Percentiles rank a stretch among this genome's conserved stretches.
phyloP scores from a whole-genome alignment of 2,329 filamentous ascomycete genomes.

The Penicillium hordei region DNA sequence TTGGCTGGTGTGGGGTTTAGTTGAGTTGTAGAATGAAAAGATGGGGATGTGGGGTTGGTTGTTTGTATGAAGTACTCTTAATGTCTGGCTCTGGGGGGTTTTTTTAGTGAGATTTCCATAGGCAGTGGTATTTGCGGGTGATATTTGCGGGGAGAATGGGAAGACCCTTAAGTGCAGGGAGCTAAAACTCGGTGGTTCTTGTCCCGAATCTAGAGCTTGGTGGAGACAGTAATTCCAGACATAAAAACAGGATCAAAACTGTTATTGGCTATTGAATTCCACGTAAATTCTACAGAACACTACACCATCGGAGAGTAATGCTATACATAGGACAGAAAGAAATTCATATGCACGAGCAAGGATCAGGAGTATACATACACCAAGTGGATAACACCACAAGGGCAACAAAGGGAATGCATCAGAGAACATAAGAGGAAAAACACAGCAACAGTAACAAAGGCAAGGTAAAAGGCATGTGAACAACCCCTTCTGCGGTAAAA shows the following conservation, averaged over 20 bases:
- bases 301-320: neutral
- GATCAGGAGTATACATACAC: constrained; percentile 11
- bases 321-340: neutral
- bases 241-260: neutral
- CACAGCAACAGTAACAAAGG: neutral
- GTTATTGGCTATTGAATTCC: neutral
- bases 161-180: neutral
- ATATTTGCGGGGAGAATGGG: neutral
- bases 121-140: too few species aligned
- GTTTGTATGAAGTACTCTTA: neutral
- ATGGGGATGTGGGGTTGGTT: neutral
- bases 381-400: constrained; percentile 4
- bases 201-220: neutral
- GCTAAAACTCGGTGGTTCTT: neutral
- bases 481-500: neutral
- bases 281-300: neutral
- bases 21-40: neutral
- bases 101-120: too few species aligned
- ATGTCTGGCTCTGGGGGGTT: neutral
- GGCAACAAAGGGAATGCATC: constrained; percentile 7
- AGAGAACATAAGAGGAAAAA: constrained; percentile 3
- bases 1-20: neutral
- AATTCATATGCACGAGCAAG: constrained; percentile 9
- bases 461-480: constrained; percentile 3
- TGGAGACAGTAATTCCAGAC: neutral